Evolutionary conservation across 257 asterid species (phyloP), one percentile per base, ranked within the genome.

Genomic region (Misopates orontium): DNA sequence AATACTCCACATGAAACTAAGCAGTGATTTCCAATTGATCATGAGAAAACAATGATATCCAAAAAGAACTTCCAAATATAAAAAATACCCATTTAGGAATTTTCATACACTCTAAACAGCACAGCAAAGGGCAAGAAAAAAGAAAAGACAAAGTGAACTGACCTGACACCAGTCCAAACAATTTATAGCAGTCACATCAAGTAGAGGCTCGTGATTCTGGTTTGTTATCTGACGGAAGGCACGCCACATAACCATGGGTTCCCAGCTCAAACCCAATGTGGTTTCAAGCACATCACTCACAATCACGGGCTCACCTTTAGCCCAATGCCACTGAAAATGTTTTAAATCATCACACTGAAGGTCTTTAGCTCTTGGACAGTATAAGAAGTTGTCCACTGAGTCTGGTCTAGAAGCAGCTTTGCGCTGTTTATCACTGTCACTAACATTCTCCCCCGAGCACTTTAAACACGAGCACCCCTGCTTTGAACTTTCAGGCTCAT

Each of bases 221-320:
- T 75, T 78, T 48, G 72, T 66, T 60, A 64, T 76, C 75, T 84
- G 94, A 57, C 98, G 91, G 56, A 77, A 77, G 44, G 95, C 97
- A 73, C 98, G 95, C 96, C 97, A 93, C 96, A 93, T 93, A 70
- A 93, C 98, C 98, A 85, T 87, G 17, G 98, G 98, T 69, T 93
- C 97, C 98, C 98, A 93, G 79, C 98, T 93, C 88, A 90, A 79
- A 55, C 98, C 98, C 66, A 49, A 24, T 11, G 94, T 76, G 42
- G 85, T 83, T 25, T 81, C 95, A 44, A 85, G 93, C 62, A 90
- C 94, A 59, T 85, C 69, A 71, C 88, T 87, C 45, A 90, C 97
- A 70, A 93, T 74, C 50, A 89, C 90, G 10, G 97, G 98, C 73
- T 93, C 95, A 1, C 97, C 98, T 80, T 73, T 84, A 49, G 76